Conservation (phyloP, 164 flowering plant species). For the Macadamia integrifolia region DNA sequence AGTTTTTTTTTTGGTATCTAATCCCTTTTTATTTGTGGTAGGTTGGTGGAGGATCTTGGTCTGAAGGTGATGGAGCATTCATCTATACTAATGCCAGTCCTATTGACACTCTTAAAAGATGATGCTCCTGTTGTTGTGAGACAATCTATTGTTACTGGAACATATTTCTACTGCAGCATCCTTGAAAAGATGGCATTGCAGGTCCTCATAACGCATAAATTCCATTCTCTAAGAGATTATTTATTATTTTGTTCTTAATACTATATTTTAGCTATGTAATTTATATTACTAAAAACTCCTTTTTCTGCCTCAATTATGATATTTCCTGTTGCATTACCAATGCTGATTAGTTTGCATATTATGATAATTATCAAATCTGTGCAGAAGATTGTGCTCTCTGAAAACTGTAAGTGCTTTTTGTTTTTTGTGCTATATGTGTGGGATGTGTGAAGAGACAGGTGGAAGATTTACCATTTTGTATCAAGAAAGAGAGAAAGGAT, state of each 20-base stretch:
- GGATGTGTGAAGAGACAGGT: no score
- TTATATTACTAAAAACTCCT: background rate
- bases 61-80: constrained; percentile 57
- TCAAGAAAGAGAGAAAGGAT: no score
- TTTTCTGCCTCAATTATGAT: background rate
- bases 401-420: no score
- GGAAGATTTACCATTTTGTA: no score
- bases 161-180: constrained; percentile 45
- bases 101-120: constrained; percentile 55
- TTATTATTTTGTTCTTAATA: background rate
- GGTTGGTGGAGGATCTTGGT: constrained; percentile 69
- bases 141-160: constrained; percentile 62
- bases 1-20: no score
- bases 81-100: constrained; percentile 43
- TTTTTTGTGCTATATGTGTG: no score
- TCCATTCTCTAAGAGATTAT: background rate
- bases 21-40: constrained; percentile 19
- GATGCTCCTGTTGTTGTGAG: constrained; percentile 46
- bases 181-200: constrained; percentile 70
- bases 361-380: background rate
- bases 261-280: background rate
- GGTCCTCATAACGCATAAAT: constrained; percentile 31
- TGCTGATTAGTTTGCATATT: background rate
- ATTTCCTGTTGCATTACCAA: background rate
- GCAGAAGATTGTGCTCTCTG: background rate